phyloP scores from a whole-genome alignment of 192 early-diverging fungal genomes.

The Funneliformis mosseae region DNA sequence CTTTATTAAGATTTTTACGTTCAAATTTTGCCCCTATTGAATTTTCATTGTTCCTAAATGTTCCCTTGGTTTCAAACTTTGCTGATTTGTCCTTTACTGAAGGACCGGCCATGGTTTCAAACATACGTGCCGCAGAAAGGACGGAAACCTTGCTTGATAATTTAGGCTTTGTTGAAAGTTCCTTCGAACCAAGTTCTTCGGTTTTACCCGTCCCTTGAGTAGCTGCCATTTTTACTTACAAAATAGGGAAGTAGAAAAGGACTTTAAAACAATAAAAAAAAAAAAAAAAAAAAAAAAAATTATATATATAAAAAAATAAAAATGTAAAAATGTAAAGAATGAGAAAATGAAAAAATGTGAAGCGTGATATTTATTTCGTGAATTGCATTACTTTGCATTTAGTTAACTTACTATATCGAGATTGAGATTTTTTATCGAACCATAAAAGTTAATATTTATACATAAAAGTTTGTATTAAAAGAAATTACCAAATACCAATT shows the following conservation, averaged over 20 bases:
- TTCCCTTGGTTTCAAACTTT: neutral
- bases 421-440: too few relatives aligned
- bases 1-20: neutral
- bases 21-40: neutral
- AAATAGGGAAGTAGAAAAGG: neutral
- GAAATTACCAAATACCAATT: too few relatives aligned
- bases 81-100: neutral
- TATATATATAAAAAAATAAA: too few relatives aligned
- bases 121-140: neutral
- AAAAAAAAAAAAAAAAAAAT: too few relatives aligned
- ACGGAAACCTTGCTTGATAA: neutral
- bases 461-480: too few relatives aligned
- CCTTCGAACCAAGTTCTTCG: neutral
- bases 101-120: neutral
- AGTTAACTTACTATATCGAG: too few relatives aligned
- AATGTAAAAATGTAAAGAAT: too few relatives aligned
- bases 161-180: neutral
- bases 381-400: too few relatives aligned
- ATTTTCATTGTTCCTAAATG: neutral
- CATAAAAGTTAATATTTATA: too few relatives aligned
- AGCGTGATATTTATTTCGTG: too few relatives aligned
- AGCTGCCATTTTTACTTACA: neutral
- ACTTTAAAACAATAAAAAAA: neutral
- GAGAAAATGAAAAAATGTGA: too few relatives aligned
- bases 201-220: neutral